Conservation (phyloP, 768 basidiomycete species). For the Daedaleopsis nitida region DNA sequence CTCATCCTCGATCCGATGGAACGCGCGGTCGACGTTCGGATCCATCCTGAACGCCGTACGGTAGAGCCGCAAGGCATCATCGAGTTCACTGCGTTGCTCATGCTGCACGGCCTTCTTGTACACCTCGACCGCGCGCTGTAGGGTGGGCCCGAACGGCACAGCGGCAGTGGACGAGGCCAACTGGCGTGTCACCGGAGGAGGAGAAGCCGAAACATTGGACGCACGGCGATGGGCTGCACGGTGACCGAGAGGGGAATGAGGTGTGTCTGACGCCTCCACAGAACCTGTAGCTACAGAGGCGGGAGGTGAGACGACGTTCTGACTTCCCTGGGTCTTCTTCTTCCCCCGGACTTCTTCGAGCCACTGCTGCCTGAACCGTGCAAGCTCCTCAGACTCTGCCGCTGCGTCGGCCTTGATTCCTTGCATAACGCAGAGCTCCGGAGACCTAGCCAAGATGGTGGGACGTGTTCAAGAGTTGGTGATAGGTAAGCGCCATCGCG, state of each 20-base stretch:
- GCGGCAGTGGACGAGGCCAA: background rate
- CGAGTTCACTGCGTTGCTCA: slow-evolving; percentile 74
- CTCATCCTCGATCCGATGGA: slow-evolving; percentile 55
- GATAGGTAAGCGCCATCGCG: background rate
- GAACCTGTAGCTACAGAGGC: background rate
- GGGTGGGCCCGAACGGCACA: slow-evolving; percentile 33
- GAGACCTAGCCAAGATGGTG: slow-evolving; percentile 3
- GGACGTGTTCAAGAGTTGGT: slow-evolving; percentile 2
- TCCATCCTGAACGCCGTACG: slow-evolving; percentile 80
- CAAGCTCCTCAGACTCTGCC: slow-evolving; percentile 63
- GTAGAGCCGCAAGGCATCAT: slow-evolving; percentile 76
- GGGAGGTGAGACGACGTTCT: slow-evolving; percentile 1
- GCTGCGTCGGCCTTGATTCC: background rate
- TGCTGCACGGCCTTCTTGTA: slow-evolving; percentile 72
- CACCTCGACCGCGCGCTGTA: slow-evolving; percentile 56
- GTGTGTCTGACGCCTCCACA: background rate
- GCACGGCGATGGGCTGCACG: background rate
- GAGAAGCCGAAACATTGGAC: background rate
- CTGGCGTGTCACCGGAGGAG: background rate
- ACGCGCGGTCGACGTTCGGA: slow-evolving; percentile 72
- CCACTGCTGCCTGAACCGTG: slow-evolving; percentile 74
- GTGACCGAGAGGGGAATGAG: slow-evolving; percentile 1
- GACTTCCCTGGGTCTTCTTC: slow-evolving; percentile 16
- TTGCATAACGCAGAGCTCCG: background rate
- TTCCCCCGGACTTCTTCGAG: slow-evolving; percentile 32